Base-by-base conservation (phyloP, 139 green algal species). In the Parachlorella kessleri region DNA sequence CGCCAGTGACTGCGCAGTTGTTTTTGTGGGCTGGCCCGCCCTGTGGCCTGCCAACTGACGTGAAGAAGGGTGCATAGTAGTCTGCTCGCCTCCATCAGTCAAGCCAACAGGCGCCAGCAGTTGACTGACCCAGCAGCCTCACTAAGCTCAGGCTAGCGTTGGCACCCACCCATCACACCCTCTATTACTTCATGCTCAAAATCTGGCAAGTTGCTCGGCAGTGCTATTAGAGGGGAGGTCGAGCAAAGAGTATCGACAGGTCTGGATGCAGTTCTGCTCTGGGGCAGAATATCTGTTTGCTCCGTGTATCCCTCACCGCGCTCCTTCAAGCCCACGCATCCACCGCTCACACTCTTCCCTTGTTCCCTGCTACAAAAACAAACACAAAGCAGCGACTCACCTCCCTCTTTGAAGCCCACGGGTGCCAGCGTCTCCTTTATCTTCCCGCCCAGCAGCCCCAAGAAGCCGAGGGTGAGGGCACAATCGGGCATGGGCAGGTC, bases 401-500 rank as follows among this genome's bases (percentile, higher is more conserved):
- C n/a, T n/a, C 73, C 73, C 53, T 35, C 63, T 14, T 40, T 63
- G 24, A 72, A 28, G 54, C 73, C 73, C 10, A 48, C 30, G 1
- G 73, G 73, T 4, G n/a, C 39, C 2, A 35, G 4, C 38, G 30
- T 72, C 4, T 79, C 39, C 30, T 37, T 70, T 39, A 79, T 6
- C 63, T 23, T 24, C 0, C 39, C 73, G 41, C 73, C 73, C 59
- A 65, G 6, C n/a, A 79, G 73, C 39, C 72, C 73, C 4, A 72
- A 39, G 8, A 79, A 72, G 7, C 38, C 30, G 6, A 72, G 39
- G 14, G 30, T 64, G 30, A 64, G 36, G 59, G 32, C 39, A 39
- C 59, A 72, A 6, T 72, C 39, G 30, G 73, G 63, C 54, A 76
- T 3, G 28, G 73, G 73, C 73, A 79, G 63, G 30, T 55, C 73